These are phyloP conservation scores for Coprinellus aureogranulatus DNA, from an alignment of 768 basidiomycete genomes.

Conservation along the genomic window DNA sequence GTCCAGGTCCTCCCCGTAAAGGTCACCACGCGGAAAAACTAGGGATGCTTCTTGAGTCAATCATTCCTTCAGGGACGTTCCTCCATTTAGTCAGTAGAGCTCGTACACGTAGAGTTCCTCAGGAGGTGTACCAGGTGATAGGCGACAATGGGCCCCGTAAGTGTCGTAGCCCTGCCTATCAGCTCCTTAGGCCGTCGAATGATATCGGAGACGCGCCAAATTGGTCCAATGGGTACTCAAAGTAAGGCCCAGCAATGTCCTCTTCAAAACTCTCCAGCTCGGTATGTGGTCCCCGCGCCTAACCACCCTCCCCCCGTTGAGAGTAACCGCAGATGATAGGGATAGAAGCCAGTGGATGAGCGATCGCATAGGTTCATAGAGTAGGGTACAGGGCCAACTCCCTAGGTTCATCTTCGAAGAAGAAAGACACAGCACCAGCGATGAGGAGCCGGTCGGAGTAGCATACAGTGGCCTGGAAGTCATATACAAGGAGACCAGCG, in stretches of 20 bases:
- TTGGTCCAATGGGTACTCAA: background rate
- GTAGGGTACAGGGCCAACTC: conserved; percentile 21
- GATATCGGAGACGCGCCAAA: background rate
- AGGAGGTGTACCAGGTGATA: background rate
- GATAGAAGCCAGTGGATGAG: conserved; percentile 15
- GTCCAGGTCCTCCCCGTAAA: background rate
- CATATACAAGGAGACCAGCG: no score
- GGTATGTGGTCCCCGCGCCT: no score
- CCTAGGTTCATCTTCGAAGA: conserved; percentile 14
- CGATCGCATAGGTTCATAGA: conserved; percentile 11
- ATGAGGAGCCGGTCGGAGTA: conserved; percentile 26
- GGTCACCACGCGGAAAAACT: no score
- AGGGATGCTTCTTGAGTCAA: no score
- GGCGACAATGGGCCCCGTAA: background rate
- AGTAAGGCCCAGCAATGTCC: background rate
- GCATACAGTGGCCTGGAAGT: conserved; percentile 21
- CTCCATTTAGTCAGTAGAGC: no score
- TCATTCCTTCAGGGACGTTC: no score
- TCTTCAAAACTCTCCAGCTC: background rate
- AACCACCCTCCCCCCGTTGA: background rate
- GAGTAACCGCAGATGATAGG: background rate
- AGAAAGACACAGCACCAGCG: conserved; percentile 15
- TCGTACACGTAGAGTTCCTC: background rate
- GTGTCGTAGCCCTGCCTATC: background rate
- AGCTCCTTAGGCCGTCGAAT: background rate